A percentile compares a stretch with the other conserved stretches of the same genome.
These are phyloP conservation scores for Rhynchosporium agropyri DNA, from an alignment of 2,329 filamentous ascomycete species.

Conservation along the genomic window DNA sequence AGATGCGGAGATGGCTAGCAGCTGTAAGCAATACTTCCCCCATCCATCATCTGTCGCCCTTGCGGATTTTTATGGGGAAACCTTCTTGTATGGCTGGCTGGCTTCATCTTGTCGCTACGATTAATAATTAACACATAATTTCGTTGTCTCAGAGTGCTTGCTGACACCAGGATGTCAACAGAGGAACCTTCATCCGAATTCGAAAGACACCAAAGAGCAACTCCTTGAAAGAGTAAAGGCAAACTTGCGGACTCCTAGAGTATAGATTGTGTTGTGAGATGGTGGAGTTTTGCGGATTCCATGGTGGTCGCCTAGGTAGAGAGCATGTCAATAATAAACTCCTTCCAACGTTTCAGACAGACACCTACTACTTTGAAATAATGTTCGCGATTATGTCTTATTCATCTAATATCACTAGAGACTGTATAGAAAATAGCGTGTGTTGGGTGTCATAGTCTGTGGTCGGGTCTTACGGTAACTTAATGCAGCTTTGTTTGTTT, in stretches of 20 bases:
- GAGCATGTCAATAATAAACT: neutral
- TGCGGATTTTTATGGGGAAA: neutral
- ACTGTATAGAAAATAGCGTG: no score
- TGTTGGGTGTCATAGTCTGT: no score
- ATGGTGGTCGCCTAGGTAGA: neutral
- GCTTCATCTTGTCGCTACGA: neutral
- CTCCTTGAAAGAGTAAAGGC: slow-evolving; percentile 69
- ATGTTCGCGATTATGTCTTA: no score
- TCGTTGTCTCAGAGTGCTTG: no score
- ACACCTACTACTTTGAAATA: no score
- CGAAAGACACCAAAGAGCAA: slow-evolving; percentile 62
- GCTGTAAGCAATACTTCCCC: slow-evolving; percentile 60
- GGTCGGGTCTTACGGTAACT: neutral
- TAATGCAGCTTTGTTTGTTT: neutral
- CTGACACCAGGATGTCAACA: slow-evolving; percentile 41
- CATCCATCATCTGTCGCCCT: neutral
- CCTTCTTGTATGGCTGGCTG: neutral
- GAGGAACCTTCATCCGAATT: slow-evolving; percentile 65
- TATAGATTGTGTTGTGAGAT: slow-evolving; percentile 16
- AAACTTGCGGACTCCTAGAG: slow-evolving; percentile 57
- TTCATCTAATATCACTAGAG: no score
- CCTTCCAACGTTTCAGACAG: no score
- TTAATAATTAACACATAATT: no score
- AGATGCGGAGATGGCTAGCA: slow-evolving; percentile 79
- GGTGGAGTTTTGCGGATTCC: neutral